These are phyloP conservation scores for Pilasporangium apinafurcum DNA, from an alignment of 352 stramenopile species.

Conservation along the genomic window DNA sequence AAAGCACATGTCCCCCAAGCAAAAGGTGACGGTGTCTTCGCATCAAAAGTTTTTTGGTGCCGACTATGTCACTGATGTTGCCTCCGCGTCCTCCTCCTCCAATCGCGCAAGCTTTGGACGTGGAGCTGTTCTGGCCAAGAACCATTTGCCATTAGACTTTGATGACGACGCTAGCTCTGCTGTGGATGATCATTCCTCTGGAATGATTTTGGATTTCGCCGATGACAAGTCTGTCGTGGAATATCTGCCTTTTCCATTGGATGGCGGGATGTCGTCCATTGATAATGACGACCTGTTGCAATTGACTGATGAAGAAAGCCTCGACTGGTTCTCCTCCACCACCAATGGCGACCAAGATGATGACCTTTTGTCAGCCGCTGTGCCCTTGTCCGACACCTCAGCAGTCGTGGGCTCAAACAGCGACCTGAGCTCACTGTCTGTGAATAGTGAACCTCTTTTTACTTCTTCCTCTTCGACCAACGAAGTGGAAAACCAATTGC, in stretches of 20 bases:
- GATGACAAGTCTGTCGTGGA: constrained; percentile 65
- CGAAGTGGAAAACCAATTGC: constrained; percentile 17
- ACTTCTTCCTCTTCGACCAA: too few species aligned
- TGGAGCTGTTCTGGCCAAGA: background rate
- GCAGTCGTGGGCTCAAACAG: background rate
- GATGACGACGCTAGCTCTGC: constrained; percentile 22
- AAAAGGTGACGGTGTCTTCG: constrained; percentile 36
- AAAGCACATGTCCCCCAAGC: constrained; percentile 73
- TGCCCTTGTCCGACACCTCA: constrained; percentile 8
- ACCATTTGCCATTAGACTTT: constrained; percentile 50
- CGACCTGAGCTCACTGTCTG: constrained; percentile 10
- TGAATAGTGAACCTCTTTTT: constrained; percentile 19
- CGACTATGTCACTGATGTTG: constrained; percentile 14
- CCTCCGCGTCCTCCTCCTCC: too few species aligned
- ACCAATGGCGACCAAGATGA: constrained; percentile 18
- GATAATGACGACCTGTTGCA: constrained; percentile 77
- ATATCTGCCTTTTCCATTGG: constrained; percentile 48
- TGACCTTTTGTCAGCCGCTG: constrained; percentile 9
- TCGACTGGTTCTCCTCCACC: constrained; percentile 76
- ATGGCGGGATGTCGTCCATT: constrained; percentile 51
- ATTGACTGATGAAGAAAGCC: constrained; percentile 67
- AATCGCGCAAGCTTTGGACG: constrained; percentile 25
- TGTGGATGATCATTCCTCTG: constrained; percentile 7
- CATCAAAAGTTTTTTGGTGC: constrained; percentile 34
- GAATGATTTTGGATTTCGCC: constrained; percentile 75